Percentiles rank a stretch among this genome's conserved stretches.
Evolutionary conservation across 2,329 filamentous ascomycete genomes (phyloP).

Genomic region (Penicillium sp.): DNA sequence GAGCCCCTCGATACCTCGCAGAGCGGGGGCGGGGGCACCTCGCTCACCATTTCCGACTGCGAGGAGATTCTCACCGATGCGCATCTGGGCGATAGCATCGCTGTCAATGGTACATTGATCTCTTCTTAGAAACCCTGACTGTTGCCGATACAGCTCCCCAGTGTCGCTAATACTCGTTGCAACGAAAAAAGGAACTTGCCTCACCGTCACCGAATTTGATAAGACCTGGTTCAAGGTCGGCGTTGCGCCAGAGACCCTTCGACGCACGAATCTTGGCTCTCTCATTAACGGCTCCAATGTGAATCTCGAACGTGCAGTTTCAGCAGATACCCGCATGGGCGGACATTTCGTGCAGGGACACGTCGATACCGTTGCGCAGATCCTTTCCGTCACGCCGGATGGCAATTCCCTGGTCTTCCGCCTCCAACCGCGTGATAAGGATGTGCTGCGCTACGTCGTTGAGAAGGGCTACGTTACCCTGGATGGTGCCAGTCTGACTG

Average conservation of each 20-base stretch:
- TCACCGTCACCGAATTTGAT: conserved; percentile 81
- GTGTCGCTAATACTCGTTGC: neutral
- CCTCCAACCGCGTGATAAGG: conserved; percentile 70
- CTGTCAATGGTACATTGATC: conserved; percentile 72
- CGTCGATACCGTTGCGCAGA: conserved; percentile 84
- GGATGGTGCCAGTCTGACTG: conserved; percentile 91
- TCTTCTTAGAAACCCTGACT: no score
- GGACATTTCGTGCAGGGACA: conserved; percentile 98
- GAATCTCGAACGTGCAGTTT: conserved; percentile 93
- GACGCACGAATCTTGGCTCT: conserved; percentile 88
- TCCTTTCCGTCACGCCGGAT: conserved; percentile 74
- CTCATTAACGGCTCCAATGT: conserved; percentile 70
- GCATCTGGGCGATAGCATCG: conserved; percentile 89
- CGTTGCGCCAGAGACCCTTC: conserved; percentile 92
- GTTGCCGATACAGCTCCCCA: neutral
- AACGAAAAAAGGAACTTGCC: conserved; percentile 69
- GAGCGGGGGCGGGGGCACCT: conserved; percentile 77
- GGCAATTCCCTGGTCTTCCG: conserved; percentile 90
- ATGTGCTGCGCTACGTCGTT: conserved; percentile 82
- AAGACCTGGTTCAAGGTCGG: conserved; percentile 79
- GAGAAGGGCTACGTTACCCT: conserved; percentile 96
- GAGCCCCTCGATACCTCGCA: conserved; percentile 76
- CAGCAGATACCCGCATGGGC: conserved; percentile 91
- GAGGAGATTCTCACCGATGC: conserved; percentile 81
- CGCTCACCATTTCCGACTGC: conserved; percentile 78